Evolutionary conservation across 768 basidiomycete species (phyloP), one percentile per base, ranked within the genome.

Genomic region (Holtermanniella nyarrowii): DNA sequence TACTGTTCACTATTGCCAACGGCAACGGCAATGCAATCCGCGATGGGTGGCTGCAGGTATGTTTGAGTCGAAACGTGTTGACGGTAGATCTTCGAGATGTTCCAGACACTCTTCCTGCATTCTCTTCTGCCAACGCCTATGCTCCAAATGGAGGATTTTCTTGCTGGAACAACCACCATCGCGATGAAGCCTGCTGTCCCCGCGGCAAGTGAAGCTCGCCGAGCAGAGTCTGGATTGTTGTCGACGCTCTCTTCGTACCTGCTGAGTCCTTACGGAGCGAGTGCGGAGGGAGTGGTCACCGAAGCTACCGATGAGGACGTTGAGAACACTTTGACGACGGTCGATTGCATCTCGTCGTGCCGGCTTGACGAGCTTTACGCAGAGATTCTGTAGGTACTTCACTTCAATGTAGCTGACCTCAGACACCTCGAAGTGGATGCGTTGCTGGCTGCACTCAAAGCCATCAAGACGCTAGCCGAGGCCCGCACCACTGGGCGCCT

Each of bases 131-230:
- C 95, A 0, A 81, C 77, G 10, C 78, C 84, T 46, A 86, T 99
- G 85, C 74, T 95, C 11, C 88, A 93, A 69, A 91, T 95, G 86
- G 93, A 95, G 68, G 95, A 97, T 66, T 97, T 99, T 75, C 78
- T 96, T 7, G 89, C 89, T n/a, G 91, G 90, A 14, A 81, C 83
- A 26, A 85, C 88, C 5, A 84, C 83, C 76, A 97, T 97, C 60
- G 93, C 95, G 22, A 77, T 97, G 42, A 82, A 84, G 54, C 81
- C 87, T 21, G 80, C 79, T 57, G 78, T 82, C 57, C 80, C 85
- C 1, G 48, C 65, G 0, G 76, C 80, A 24, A 72, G 79, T 42
- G 76, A 81, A 43, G 73, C 80, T 24, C 59, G 68, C 18, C 58
- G 75, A 14, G 57, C 71, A 20, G 93, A 97, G 52, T 86, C 85